Base-by-base conservation (phyloP, 805 yeast genomes). In the Schizosaccharomyces cryophilus region DNA sequence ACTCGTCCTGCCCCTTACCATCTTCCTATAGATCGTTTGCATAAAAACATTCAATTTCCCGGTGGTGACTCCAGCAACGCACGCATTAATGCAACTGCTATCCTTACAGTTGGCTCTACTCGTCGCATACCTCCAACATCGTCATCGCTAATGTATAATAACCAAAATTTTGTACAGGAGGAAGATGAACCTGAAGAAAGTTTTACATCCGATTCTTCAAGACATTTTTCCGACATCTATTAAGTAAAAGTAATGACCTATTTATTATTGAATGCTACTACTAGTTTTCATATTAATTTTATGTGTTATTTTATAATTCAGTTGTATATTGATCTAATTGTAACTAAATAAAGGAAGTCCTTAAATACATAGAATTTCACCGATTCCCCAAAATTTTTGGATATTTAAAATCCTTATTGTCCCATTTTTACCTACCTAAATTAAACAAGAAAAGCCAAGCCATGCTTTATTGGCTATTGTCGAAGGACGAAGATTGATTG, bases 401-500 rank as follows among this genome's bases (percentile, higher is more conserved):
- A 35, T 35, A 11, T 15, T 35, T 15, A 35, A 35, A 35, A 35
- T 35, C 40, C 40, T 35, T 6, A 35, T 45, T 45, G 26, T 45
- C 51, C 51, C 51, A 7, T 24, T 45, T 45, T n/a, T 11, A 45
- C 51, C 51, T 19, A n/a, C 9, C 17, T 9, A 45, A n/a, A 9
- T 45, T 6, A 45, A 19, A n/a, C n/a, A n/a, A n/a, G n/a, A n/a
- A n/a, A 45, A 9, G 17, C 51, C 3, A 45, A n/a, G 26, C 13
- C 51, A 4, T 9, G 3, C 3, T 45, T 45, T 24, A 45, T 17
- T 45, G 26, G 51, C 51, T 45, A 15, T 45, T 45, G 21, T 24
- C 51, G 26, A 45, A 45, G 51, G 51, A 45, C 24, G 56, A 24
- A 29, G 60, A 40, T 35, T 56, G 71, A 70, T 87, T 88, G 65